Conservation (phyloP, 768 basidiomycete genomes). For the Xerocomellus amylosporus region DNA sequence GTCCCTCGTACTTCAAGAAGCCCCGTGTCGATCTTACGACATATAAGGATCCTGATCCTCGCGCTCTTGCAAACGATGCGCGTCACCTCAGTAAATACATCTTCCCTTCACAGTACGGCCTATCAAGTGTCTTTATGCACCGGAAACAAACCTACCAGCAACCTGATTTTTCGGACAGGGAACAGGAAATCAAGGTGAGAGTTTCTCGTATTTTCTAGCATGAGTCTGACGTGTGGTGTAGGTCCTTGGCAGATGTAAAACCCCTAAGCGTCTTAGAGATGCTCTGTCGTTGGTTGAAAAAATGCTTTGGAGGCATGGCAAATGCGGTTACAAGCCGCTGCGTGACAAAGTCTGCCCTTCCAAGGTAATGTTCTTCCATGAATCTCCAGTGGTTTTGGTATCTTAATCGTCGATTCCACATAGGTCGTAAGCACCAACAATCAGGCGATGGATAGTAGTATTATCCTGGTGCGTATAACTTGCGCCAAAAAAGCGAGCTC, state of each 20-base stretch:
- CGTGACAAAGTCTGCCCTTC: constrained; percentile 69
- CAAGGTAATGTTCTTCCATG: constrained; percentile 47
- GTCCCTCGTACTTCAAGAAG: constrained; percentile 41
- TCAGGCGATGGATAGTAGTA: constrained; percentile 51
- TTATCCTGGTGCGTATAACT: constrained; percentile 53
- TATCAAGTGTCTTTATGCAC: constrained; percentile 56
- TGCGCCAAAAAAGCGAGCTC: neutral
- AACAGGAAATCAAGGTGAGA: constrained; percentile 65
- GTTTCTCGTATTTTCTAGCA: neutral
- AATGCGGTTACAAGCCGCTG: constrained; percentile 67
- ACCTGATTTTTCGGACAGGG: constrained; percentile 58
- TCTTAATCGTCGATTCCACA: neutral
- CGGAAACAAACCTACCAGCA: constrained; percentile 34
- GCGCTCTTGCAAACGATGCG: constrained; percentile 46
- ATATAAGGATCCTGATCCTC: constrained; percentile 46
- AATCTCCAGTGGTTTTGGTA: neutral
- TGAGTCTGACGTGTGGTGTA: constrained; percentile 7
- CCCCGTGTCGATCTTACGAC: constrained; percentile 24
- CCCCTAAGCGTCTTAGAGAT: constrained; percentile 68
- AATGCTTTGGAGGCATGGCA: constrained; percentile 63
- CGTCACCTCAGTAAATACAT: constrained; percentile 78
- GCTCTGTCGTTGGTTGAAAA: constrained; percentile 54
- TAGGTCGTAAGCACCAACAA: constrained; percentile 42
- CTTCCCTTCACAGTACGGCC: constrained; percentile 75
- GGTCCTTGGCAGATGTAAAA: constrained; percentile 53